Conservation (phyloP, 1,139 yeast genomes). For the Magnusiomyces suaveolens region DNA sequence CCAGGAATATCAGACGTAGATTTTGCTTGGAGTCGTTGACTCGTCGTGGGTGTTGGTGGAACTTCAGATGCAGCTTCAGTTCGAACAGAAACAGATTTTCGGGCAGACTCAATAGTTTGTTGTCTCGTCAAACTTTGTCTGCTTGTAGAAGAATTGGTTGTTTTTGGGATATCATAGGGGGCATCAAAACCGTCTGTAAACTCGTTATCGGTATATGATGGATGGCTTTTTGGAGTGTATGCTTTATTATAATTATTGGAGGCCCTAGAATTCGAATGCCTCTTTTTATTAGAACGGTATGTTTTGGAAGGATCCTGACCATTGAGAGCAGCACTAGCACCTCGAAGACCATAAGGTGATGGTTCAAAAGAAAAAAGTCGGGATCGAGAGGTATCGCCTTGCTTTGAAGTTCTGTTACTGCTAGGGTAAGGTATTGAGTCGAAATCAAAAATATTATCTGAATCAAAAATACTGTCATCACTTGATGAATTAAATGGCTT, state of each 20-base stretch:
- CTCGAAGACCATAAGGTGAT: neutral
- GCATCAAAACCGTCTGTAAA: neutral
- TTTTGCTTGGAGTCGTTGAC: neutral
- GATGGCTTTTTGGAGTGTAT: neutral
- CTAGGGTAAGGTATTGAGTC: too few relatives aligned
- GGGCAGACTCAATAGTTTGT: neutral
- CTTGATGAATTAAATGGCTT: too few relatives aligned
- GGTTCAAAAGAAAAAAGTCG: neutral
- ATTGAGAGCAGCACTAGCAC: neutral
- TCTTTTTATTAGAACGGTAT: neutral
- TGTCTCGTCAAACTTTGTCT: neutral
- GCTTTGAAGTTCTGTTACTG: too few relatives aligned
- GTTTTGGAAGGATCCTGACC: neutral
- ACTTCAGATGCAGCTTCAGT: neutral
- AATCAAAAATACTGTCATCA: too few relatives aligned
- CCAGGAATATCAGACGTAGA: neutral
- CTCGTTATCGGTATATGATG: neutral
- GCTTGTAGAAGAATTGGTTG: neutral
- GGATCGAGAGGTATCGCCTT: too few relatives aligned
- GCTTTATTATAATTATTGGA: neutral
- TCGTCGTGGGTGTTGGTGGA: neutral
- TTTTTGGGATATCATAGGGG: neutral
- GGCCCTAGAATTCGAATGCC: neutral
- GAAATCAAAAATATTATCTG: too few relatives aligned
- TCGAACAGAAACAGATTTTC: neutral